phyloP scores from a whole-genome alignment of 2,329 filamentous ascomycete species.

The Beauveria scarabaeidicola region DNA sequence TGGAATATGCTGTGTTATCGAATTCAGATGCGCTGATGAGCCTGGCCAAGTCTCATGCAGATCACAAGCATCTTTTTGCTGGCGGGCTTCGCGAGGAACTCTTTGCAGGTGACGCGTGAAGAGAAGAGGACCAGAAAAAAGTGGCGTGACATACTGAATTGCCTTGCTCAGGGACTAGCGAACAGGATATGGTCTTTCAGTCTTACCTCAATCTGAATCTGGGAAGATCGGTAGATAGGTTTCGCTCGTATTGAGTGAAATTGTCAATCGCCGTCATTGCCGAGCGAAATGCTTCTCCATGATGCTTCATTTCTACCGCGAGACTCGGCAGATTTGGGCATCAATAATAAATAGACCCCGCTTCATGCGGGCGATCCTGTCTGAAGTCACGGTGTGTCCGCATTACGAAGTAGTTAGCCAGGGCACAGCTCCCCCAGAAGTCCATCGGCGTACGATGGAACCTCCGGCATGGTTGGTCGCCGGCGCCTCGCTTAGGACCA shows the following conservation, averaged over 20 bases:
- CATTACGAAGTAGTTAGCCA: background rate
- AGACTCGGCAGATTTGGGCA: background rate
- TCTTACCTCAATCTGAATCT: no score
- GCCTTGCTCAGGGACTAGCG: background rate
- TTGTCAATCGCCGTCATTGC: background rate
- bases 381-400: background rate
- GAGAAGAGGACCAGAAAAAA: slow-evolving; percentile 1
- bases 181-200: background rate
- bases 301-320: background rate
- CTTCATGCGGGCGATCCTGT: slow-evolving; percentile 1
- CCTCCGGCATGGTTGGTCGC: background rate
- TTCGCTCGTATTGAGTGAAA: background rate
- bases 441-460: background rate
- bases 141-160: slow-evolving; percentile 4
- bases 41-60: slow-evolving; percentile 47
- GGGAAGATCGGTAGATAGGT: background rate
- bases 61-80: slow-evolving; percentile 55
- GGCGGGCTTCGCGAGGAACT: slow-evolving; percentile 64
- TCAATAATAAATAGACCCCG: background rate
- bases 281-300: background rate
- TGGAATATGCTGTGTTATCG: slow-evolving; percentile 73
- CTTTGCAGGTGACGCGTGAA: slow-evolving; percentile 28
- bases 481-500: background rate
- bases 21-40: slow-evolving; percentile 67
- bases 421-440: background rate